A percentile compares a stretch with the other conserved stretches of the same genome.
Conservation (phyloP, 257 asterid species). For the Salvia splendens region DNA sequence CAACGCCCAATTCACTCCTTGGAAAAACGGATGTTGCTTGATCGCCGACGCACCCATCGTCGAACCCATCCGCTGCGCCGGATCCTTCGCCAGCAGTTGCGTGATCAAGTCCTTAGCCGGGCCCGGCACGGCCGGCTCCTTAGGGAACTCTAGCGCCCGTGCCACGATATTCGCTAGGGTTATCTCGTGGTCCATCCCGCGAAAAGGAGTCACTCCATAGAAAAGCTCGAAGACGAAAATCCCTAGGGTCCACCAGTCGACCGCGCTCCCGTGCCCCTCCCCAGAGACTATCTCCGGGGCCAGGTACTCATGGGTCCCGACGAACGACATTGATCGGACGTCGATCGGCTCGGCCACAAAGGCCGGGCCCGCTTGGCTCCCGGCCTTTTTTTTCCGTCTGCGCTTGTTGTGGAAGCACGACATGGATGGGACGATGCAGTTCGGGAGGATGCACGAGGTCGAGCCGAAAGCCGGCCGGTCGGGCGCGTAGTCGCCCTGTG, state of each 20-base stretch:
- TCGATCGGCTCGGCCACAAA: slow-evolving; percentile 72
- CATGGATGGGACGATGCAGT: slow-evolving; percentile 67
- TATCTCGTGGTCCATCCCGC: slow-evolving; percentile 62
- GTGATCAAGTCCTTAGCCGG: slow-evolving; percentile 55
- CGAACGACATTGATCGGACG: slow-evolving; percentile 73
- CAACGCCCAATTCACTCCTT: slow-evolving; percentile 79
- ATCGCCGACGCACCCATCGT: slow-evolving; percentile 71
- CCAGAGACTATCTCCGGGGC: slow-evolving; percentile 89
- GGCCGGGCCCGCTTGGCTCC: slow-evolving; percentile 49
- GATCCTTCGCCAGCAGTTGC: slow-evolving; percentile 62
- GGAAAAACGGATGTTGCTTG: slow-evolving; percentile 65
- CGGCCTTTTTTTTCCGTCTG: slow-evolving; percentile 56
- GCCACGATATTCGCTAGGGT: slow-evolving; percentile 70
- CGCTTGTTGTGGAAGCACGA: slow-evolving; percentile 71
- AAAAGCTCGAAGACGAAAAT: slow-evolving; percentile 64
- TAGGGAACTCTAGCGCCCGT: slow-evolving; percentile 53
- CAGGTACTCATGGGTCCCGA: slow-evolving; percentile 80
- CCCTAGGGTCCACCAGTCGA: slow-evolving; percentile 91
- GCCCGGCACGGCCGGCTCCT: slow-evolving; percentile 39
- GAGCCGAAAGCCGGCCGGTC: slow-evolving; percentile 53
- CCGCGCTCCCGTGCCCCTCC: slow-evolving; percentile 85
- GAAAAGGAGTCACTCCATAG: slow-evolving; percentile 69
- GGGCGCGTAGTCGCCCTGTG: slow-evolving; percentile 36
- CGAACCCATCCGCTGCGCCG: slow-evolving; percentile 59
- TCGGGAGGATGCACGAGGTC: slow-evolving; percentile 79